A percentile compares a stretch with the other conserved stretches of the same genome.
Conservation (phyloP, 2,329 filamentous ascomycete species). For the Exophiala mesophila region DNA sequence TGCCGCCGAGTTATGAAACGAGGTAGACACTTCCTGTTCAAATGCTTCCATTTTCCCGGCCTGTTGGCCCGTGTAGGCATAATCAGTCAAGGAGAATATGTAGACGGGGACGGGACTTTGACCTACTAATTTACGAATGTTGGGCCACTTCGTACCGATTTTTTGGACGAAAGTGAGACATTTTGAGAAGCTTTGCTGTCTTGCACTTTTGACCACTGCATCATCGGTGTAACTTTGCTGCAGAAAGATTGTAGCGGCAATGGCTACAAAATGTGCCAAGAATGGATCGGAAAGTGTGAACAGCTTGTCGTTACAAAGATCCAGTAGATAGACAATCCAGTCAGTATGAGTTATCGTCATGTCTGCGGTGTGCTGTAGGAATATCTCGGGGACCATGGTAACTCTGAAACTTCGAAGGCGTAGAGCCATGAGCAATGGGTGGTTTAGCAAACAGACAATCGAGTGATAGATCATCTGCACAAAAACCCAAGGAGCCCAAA, state of each 20-base stretch:
- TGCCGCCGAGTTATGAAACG: slow-evolving; percentile 36
- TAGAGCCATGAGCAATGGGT: slow-evolving; percentile 50
- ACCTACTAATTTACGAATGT: slow-evolving; percentile 41
- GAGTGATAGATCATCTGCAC: slow-evolving; percentile 51
- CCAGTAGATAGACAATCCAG: slow-evolving; percentile 52
- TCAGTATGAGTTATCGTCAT: slow-evolving; percentile 48
- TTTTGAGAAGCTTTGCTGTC: slow-evolving; percentile 41
- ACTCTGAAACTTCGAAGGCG: slow-evolving; percentile 50
- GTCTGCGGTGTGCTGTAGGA: slow-evolving; percentile 51
- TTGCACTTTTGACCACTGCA: slow-evolving; percentile 35
- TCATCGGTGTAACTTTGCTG: slow-evolving; percentile 51
- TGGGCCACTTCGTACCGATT: slow-evolving; percentile 43
- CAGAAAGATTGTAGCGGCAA: slow-evolving; percentile 51
- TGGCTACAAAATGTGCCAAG: slow-evolving; percentile 47
- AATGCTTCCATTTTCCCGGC: slow-evolving; percentile 41
- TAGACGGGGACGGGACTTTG: not conserved
- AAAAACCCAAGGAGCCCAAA: slow-evolving; percentile 52
- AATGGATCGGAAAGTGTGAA: slow-evolving; percentile 47
- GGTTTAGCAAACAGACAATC: slow-evolving; percentile 50
- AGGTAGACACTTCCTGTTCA: slow-evolving; percentile 42
- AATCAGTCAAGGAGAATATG: not conserved
- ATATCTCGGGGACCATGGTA: slow-evolving; percentile 48
- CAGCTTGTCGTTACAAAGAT: slow-evolving; percentile 42
- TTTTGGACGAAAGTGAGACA: slow-evolving; percentile 42
- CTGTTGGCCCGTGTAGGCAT: slow-evolving; percentile 25